Evolutionary conservation across 768 basidiomycete genomes (phyloP).

Genomic region (Leccinum disarticulatum): DNA sequence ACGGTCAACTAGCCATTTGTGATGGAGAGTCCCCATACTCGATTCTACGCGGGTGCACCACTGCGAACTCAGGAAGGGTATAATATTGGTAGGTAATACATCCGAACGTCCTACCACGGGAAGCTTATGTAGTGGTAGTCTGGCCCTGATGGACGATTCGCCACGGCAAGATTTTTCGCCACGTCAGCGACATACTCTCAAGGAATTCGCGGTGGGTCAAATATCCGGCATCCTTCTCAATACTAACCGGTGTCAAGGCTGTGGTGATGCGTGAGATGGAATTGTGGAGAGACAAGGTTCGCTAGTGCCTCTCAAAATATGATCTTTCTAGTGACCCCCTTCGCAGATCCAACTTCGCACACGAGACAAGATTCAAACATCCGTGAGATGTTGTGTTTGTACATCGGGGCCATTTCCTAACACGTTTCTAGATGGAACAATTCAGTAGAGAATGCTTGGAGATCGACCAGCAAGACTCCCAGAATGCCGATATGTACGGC

Average conservation of each 20-base stretch:
- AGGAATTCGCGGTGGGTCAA: conserved; percentile 78
- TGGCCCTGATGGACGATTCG: conserved; percentile 82
- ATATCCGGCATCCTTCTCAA: background rate
- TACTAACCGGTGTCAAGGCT: conserved; percentile 40
- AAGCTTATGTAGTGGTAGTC: conserved; percentile 37
- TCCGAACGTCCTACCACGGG: background rate
- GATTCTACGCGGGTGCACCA: conserved; percentile 93
- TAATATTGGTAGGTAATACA: conserved; percentile 78
- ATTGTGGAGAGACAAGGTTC: conserved; percentile 89
- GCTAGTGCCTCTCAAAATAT: background rate
- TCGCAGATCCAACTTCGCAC: conserved; percentile 82
- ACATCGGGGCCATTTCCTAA: background rate
- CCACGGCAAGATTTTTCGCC: conserved; percentile 86
- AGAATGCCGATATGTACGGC: conserved; percentile 22
- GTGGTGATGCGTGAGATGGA: conserved; percentile 96
- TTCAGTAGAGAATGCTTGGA: conserved; percentile 95
- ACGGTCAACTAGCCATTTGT: conserved; percentile 61
- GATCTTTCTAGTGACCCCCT: background rate
- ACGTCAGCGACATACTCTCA: conserved; percentile 85
- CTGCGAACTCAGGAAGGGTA: conserved; percentile 85
- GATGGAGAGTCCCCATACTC: conserved; percentile 59
- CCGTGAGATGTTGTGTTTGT: conserved; percentile 45
- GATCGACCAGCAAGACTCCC: conserved; percentile 58
- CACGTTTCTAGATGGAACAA: conserved; percentile 73
- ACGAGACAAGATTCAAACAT: conserved; percentile 88